Conservation (phyloP, 192 early-diverging fungal genomes). For the Gonapodya prolifera region DNA sequence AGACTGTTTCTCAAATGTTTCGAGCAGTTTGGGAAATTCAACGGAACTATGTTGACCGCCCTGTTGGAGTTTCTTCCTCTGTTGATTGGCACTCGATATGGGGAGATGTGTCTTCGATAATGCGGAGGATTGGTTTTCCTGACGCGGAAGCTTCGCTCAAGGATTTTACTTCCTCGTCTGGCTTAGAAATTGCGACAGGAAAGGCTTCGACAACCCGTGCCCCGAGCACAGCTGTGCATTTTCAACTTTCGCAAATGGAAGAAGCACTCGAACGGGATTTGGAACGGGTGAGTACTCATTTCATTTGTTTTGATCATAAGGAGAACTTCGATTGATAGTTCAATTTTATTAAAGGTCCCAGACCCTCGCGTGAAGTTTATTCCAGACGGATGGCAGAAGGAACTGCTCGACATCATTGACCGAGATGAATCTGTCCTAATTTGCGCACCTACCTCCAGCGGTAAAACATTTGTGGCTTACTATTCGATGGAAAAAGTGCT, state of each 20-base stretch:
- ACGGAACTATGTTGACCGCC: neutral
- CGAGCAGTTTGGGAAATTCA: neutral
- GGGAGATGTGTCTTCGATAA: neutral
- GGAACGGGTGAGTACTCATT: neutral
- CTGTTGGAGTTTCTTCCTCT: neutral
- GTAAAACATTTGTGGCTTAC: slow-evolving; percentile 32
- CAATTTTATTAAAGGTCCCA: slow-evolving; percentile 11
- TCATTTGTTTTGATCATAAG: no score
- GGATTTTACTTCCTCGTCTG: neutral
- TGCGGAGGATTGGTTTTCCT: neutral
- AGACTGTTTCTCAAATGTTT: neutral
- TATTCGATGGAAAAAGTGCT: slow-evolving; percentile 36
- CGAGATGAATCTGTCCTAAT: slow-evolving; percentile 24
- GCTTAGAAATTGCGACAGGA: neutral
- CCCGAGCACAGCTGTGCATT: neutral
- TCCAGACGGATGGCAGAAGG: slow-evolving; percentile 25
- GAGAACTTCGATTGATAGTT: neutral
- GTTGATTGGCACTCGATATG: neutral
- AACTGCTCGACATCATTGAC: slow-evolving; percentile 25
- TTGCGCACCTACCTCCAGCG: slow-evolving; percentile 25
- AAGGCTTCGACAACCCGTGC: neutral
- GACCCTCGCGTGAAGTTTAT: slow-evolving; percentile 15
- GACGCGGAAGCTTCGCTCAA: neutral
- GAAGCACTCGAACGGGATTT: neutral
- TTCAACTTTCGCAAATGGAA: neutral